Evolutionary conservation across 2,329 filamentous ascomycete genomes (phyloP), one percentile per base, ranked within the genome.

Genomic region (Lasiodiplodia hormozganensis): DNA sequence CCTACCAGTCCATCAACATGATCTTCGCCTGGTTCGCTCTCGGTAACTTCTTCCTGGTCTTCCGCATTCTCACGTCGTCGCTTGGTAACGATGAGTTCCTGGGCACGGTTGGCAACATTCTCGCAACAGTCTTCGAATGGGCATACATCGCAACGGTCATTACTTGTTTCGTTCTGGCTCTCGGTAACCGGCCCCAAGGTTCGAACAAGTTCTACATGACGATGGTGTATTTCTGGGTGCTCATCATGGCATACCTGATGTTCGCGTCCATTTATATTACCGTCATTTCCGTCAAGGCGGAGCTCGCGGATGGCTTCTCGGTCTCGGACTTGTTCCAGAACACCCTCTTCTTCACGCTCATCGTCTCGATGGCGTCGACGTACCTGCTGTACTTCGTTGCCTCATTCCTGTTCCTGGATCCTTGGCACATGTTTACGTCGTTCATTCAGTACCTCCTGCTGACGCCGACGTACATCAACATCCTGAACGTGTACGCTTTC

Each of bases 21-120:
- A 87, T 99, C 76, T 99, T 98, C 79, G 94, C 96, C 65, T 99
- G 96, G 96, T 98, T 99, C 78, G 93, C 92, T 74, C 96, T 98
- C 76, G 89, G 96, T 77, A 99, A 99, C 83, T 99, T 99, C 87
- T 99, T 98, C 87, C 84, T 99, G 76, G 95, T 99, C 73, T 99
- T 99, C 85, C 94, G 94, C 80, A 98, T 99, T 77, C 84, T 99
- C 72, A 98, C 95, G 1, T 91, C 89, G 12, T 97, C 94, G 75
- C 84, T 99, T 72, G 91, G 93, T 56, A 85, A 87, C 31, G 74
- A 82, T 0, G 80, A 86, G 38, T 86, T 97, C 31, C 86, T 97
- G 2, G 93, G 94, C 60, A 89, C 87, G 4, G 88, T 88, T 11
- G 96, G 96, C 66, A 88, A 88, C 49, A 89, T 97, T 69, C 85